Evolutionary conservation across 805 yeast genomes (phyloP).

Genomic region (Ogataea methanolica): DNA sequence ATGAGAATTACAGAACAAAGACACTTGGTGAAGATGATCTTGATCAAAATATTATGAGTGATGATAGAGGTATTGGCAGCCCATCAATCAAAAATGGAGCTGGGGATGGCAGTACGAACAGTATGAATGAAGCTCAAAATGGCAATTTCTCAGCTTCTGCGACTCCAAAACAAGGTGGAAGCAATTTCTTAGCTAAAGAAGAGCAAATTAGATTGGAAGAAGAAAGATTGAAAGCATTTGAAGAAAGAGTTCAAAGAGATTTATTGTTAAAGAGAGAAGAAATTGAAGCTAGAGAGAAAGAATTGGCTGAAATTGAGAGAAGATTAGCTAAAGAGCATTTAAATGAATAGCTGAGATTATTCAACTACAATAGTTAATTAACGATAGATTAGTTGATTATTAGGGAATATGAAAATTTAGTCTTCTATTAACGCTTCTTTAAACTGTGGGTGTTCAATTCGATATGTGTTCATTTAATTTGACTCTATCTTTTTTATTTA

Average conservation of each 20-base stretch:
- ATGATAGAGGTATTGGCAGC: constrained; percentile 2
- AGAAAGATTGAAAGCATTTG: constrained; percentile 80
- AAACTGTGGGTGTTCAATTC: too few relatives aligned
- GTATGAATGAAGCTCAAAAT: not conserved
- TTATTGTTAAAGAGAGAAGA: constrained; percentile 76
- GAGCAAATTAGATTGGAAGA: constrained; percentile 88
- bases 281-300: constrained; percentile 78
- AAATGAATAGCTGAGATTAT: not conserved
- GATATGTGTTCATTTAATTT: too few relatives aligned
- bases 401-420: too few relatives aligned
- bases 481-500: too few relatives aligned
- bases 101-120: not conserved
- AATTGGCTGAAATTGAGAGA: constrained; percentile 70
- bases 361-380: not conserved
- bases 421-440: too few relatives aligned
- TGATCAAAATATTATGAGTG: constrained; percentile 3
- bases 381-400: too few relatives aligned
- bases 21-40: constrained; percentile 18
- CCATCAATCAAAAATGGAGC: not conserved
- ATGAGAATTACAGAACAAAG: constrained; percentile 86
- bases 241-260: constrained; percentile 86
- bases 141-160: constrained; percentile 1
- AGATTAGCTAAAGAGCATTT: constrained; percentile 25
- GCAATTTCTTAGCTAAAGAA: constrained; percentile 46
- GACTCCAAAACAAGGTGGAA: not conserved